These are phyloP conservation scores for Spergularia bocconei DNA, from an alignment of 148 eudicot genomes.

Conservation along the genomic window DNA sequence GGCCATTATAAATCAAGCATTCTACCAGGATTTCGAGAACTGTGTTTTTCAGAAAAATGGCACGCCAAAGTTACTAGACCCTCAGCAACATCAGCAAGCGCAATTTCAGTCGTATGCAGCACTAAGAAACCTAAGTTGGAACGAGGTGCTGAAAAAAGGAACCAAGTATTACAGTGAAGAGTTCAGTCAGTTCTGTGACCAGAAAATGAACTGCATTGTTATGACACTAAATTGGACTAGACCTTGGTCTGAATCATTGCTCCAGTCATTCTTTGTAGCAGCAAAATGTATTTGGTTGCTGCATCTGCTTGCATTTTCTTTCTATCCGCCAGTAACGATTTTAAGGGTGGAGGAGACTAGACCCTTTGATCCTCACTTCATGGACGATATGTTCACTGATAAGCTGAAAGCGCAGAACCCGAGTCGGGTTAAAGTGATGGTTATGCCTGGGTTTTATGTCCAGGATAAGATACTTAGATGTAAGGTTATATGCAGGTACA, in stretches of 20 bases:
- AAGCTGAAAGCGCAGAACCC: slow-evolving; percentile 54
- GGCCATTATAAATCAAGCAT: slow-evolving; percentile 72
- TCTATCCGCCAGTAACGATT: slow-evolving; percentile 56
- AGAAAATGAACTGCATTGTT: slow-evolving; percentile 76
- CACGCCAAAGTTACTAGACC: slow-evolving; percentile 64
- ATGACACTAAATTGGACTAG: slow-evolving; percentile 66
- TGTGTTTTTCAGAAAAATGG: slow-evolving; percentile 75
- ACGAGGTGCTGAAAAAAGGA: slow-evolving; percentile 81
- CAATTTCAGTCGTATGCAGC: slow-evolving; percentile 68
- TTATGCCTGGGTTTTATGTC: slow-evolving; percentile 94
- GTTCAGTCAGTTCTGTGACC: slow-evolving; percentile 89
- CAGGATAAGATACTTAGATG: slow-evolving; percentile 77
- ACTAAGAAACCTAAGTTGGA: slow-evolving; percentile 80
- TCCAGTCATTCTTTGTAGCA: slow-evolving; percentile 85
- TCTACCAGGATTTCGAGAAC: slow-evolving; percentile 89
- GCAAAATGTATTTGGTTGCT: slow-evolving; percentile 92
- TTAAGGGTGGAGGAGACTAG: slow-evolving; percentile 80
- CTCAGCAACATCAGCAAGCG: slow-evolving; percentile 56
- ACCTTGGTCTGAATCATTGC: slow-evolving; percentile 90
- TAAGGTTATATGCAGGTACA: slow-evolving; percentile 89
- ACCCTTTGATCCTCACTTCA: slow-evolving; percentile 61
- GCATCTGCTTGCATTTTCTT: slow-evolving; percentile 88
- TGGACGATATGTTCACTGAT: slow-evolving; percentile 74
- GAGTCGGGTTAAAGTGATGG: slow-evolving; percentile 81
- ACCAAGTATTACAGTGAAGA: slow-evolving; percentile 91